Evolutionary conservation across 2,329 filamentous ascomycete genomes (phyloP), one percentile per base, ranked within the genome.

Genomic region (Sclerotinia minor): DNA sequence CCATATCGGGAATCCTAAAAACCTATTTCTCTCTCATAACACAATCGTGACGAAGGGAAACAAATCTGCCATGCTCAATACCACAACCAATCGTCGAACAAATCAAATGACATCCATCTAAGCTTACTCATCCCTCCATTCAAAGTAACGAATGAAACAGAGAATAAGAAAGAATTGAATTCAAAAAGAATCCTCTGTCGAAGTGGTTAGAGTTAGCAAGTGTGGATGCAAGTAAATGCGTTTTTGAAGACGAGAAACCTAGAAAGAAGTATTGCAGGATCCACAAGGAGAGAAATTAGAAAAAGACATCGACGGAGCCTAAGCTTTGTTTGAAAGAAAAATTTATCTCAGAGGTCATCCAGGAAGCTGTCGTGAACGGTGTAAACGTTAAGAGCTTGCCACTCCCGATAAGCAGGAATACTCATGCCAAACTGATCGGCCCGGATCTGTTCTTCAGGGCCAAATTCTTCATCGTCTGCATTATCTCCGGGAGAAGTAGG

Each of bases 141-240:
- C n/a, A 61, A 5, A 35, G 3, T 38, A 38, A 5, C 29, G 45
- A 38, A n/a, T 61, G 1, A 21, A 21, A 26, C 5, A 4, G 15
- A 1, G 5, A 50, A 3, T 4, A 21, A 9, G n/a, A 38, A 50
- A 38, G 19, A 35, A 45, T 38, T 9, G 15, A 1, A 13, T 38
- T 50, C 26, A 50, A 8, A 50, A 45, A 9, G 21, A 61, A 26
- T 61, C 59, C 45, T 61, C 59, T 61, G 45, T 26, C 45, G 45
- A 50, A 38, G 32, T 61, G 7, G 13, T 38, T 19, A 11, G 2
- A 26, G 50, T 61, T 61, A 61, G 59, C 59, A 50, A 38, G 15
- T 35, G n/a, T 26, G n/a, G n/a, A 6, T 50, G 21, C 8, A 21
- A 8, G 8, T 13, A 21, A 24, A 15, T 5, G 26, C 38, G 4